Evolutionary conservation across 2,329 filamentous ascomycete species (phyloP), one percentile per base, ranked within the genome.

Genomic region (Trichophyton simii): DNA sequence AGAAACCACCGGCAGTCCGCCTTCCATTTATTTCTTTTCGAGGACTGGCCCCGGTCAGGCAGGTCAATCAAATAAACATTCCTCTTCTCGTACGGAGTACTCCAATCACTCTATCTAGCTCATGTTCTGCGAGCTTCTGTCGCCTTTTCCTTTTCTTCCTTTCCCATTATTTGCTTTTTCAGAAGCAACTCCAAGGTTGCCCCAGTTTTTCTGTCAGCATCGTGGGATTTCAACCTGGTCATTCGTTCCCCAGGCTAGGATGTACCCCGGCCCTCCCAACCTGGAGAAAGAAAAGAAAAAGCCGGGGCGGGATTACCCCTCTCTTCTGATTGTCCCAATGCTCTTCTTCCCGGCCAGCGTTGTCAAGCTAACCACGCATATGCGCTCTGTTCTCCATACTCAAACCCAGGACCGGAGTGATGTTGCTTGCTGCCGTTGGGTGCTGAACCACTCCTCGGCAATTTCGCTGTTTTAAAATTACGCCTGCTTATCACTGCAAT

Each of bases 201-300:
- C 52, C 52, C 52, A 55, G 52, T 55, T 55, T 38, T 55, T 38
- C 34, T 55, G 3, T 55, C 15, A 54, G 52, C 52, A 55, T 55
- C n/a, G 52, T 18, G 31, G 50, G 52, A 55, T 55, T 52, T 55
- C 31, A n/a, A 55, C 52, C 52, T 36, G 31, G 52, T 55, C 52
- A 55, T 55, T 55, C 52, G 52, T 55, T 55, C 52, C 52, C 52
- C 52, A 55, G 52, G 52, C 52, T 55, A n/a, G 52, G 52, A 55
- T 55, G 28, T 20, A 55, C 52, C 52, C 52, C 34, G 31, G 52
- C 22, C n/a, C 28, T 55, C n/a, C 25, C 52, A 55, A 20, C 34
- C 52, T 55, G 52, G 52, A 55, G 52, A 55, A 55, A 28, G n/a
- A 13, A 54, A 54, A 55, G 52, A 20, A 55, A 54, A 55, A 38